Percentiles rank a stretch among this genome's conserved stretches.
phyloP scores from a whole-genome alignment of 805 yeast genomes.

The Priceomyces castillae region DNA sequence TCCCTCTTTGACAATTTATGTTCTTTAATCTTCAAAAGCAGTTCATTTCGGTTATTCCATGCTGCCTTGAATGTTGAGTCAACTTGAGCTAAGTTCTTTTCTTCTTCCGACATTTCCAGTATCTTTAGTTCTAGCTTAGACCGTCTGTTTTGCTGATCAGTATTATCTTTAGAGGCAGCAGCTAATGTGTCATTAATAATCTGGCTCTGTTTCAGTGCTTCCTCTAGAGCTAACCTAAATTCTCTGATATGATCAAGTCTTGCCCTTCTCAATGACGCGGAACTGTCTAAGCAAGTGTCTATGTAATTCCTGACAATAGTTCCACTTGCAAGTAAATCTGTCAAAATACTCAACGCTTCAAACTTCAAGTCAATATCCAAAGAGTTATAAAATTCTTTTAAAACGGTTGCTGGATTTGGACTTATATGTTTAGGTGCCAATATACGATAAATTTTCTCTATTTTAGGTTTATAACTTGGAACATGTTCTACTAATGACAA shows the following conservation, averaged over 20 bases:
- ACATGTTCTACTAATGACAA: conserved; percentile 58
- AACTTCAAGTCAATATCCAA: conserved; percentile 55
- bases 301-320: conserved; percentile 57
- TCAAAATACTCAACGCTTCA: conserved; percentile 57
- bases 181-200: conserved; percentile 19
- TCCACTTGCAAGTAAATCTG: conserved; percentile 60
- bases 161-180: conserved; percentile 5
- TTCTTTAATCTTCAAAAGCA: conserved; percentile 41
- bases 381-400: conserved; percentile 52
- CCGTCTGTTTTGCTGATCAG: conserved; percentile 13
- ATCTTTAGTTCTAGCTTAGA: conserved; percentile 26
- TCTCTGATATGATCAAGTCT: conserved; percentile 66
- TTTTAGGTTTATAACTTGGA: conserved; percentile 50
- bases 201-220: conserved; percentile 37
- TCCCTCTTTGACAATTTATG: conserved; percentile 47
- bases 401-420: conserved; percentile 50
- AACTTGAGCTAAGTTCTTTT: conserved; percentile 33
- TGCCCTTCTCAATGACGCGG: conserved; percentile 60
- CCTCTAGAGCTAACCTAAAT: conserved; percentile 50
- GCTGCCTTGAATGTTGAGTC: conserved; percentile 44
- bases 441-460: conserved; percentile 47
- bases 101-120: conserved; percentile 43
- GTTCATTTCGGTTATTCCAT: conserved; percentile 45
- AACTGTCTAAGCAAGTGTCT: conserved; percentile 65
- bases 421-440: conserved; percentile 56